Evolutionary conservation across 495 filamentous ascomycete species (phyloP).

Genomic region (Glonium stellatum): DNA sequence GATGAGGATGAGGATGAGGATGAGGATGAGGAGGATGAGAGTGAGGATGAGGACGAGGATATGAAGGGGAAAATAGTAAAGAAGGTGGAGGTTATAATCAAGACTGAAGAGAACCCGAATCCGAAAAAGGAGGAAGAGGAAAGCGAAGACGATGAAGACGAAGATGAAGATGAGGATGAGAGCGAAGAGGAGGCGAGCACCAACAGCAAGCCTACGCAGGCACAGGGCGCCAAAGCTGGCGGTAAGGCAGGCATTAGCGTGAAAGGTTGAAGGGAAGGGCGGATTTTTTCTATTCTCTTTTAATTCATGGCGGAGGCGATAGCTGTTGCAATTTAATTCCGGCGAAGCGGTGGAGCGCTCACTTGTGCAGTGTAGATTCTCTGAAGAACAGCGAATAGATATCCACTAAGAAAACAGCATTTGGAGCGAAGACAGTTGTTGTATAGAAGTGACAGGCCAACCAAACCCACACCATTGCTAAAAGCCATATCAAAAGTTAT

Average conservation of each 20-base stretch:
- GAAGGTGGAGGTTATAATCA: conserved; percentile 25
- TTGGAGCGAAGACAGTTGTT: too few species aligned
- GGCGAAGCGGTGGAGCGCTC: too few species aligned
- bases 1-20: conserved; percentile 11
- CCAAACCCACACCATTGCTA: too few species aligned
- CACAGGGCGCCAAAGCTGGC: conserved; percentile 28
- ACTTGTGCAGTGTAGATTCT: too few species aligned
- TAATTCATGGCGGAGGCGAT: too few species aligned
- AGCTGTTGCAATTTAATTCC: too few species aligned
- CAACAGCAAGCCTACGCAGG: conserved; percentile 15
- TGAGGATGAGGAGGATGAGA: conserved; percentile 16
- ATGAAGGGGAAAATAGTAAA: conserved; percentile 26
- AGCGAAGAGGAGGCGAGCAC: background rate
- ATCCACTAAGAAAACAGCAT: too few species aligned
- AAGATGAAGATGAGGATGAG: conserved; percentile 7
- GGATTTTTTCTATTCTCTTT: too few species aligned
- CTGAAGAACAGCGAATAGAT: too few species aligned
- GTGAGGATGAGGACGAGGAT: conserved; percentile 21
- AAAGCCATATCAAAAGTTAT: too few species aligned
- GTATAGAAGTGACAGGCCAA: too few species aligned
- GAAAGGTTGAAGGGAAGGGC: conserved; percentile 19
- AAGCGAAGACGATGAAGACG: background rate
- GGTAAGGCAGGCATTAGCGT: conserved; percentile 30
- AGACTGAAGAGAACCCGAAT: background rate
- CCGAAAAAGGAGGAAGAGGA: background rate